Base-by-base conservation (phyloP, 257 asterid species). In the Solanum boliviense region DNA sequence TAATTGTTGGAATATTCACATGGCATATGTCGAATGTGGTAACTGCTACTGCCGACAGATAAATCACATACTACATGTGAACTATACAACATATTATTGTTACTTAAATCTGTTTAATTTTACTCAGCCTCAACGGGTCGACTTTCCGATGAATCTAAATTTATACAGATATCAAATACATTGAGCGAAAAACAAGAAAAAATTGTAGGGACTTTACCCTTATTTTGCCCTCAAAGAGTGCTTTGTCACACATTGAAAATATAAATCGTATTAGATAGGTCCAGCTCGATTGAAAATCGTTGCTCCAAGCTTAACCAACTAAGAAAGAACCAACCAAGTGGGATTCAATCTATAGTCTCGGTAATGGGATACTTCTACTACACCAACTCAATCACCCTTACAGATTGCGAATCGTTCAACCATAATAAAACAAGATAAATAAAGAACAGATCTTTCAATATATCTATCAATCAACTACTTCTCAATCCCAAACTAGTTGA, bases 1-100 rank as follows among this genome's bases (percentile, higher is more conserved):
- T 16, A 7, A 32, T 74, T 74, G 31, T 35, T 35, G 20, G 83
- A 36, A 73, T 73, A 73, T 34, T 73, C 82, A 73, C 12, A 34
- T 73, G 81, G 82, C 82, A 73, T 73, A 73, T 73, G 29, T 32
- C 9, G 82, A 34, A 73, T 73, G 82, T 73, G 46, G 81, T 18
- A 73, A 73, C 82, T 34, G 46, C 29, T 18, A 35, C 18, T 9
- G 27, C 82, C 82, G 82, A 34, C 82, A 73, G 82, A 73, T 73
- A 39, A 78, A 44, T 7, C 35, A 76, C 32, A 76, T 4, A 12
- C 12, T 13, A 39, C 62, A 13, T 78, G 84, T 25, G 62, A n/a
- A 18, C 52, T n/a, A 13, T 13, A 6, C 35, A 39, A n/a, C 84
- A 76, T 76, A 76, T 76, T 72, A 32, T 72, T 72, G 31, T 4